Evolutionary conservation across 176 grass and related monocot species (phyloP).

Genomic region (Echinochloa phyllopogon): DNA sequence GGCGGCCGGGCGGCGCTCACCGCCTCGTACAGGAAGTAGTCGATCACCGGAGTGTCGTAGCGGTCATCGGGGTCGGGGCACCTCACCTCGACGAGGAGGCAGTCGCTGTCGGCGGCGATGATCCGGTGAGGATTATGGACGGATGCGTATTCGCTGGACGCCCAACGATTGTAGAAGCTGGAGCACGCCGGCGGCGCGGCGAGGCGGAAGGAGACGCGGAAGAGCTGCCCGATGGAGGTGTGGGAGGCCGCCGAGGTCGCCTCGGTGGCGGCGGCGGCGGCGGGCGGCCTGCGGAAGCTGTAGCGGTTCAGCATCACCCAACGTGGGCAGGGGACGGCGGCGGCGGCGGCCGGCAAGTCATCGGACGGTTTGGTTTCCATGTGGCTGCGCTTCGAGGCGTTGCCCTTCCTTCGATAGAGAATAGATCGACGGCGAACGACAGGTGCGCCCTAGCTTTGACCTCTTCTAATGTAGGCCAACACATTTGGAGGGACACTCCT

Average conservation of each 20-base stretch:
- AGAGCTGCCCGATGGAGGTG: neutral
- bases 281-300: neutral
- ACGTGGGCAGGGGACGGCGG: neutral
- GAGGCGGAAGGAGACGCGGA: neutral
- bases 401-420: too few species aligned
- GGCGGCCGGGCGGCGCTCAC: neutral
- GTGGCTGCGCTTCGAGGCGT: too few species aligned
- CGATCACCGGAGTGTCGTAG: fast-evolving
- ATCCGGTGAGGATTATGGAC: neutral
- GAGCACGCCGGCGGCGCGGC: neutral
- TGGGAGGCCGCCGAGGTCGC: neutral
- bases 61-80: neutral
- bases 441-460: too few species aligned
- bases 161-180: too few species aligned
- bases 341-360: too few species aligned
- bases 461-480: too few species aligned
- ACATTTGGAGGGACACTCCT: too few species aligned
- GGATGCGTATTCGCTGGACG: too few species aligned
- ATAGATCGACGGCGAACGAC: too few species aligned
- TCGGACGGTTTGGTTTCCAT: too few species aligned
- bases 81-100: conserved; percentile 3
- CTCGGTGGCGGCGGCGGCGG: neutral
- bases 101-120: neutral
- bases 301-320: neutral
- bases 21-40: neutral